These are phyloP conservation scores for Monosporozyma siamensis DNA, from an alignment of 805 yeast species.

Conservation along the genomic window DNA sequence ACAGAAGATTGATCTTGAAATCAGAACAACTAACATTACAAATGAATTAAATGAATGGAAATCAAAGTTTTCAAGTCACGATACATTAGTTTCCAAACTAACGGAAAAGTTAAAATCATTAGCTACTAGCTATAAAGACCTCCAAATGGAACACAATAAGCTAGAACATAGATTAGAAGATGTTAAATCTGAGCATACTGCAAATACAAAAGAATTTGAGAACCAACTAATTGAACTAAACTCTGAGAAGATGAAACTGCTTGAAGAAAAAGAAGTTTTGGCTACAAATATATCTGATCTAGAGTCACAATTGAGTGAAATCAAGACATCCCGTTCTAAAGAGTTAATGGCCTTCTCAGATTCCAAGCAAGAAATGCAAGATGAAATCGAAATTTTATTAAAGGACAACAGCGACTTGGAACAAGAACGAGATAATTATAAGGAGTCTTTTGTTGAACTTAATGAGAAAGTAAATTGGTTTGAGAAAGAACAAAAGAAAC, in stretches of 20 bases:
- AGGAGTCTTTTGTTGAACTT: neutral
- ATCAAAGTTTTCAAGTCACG: slow-evolving; percentile 25
- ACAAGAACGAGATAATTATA: slow-evolving; percentile 1
- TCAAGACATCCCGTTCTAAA: neutral
- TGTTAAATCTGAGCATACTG: slow-evolving; percentile 4
- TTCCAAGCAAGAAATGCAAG: slow-evolving; percentile 1
- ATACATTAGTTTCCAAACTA: slow-evolving; percentile 33
- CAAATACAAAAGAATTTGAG: slow-evolving; percentile 11
- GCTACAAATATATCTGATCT: slow-evolving; percentile 5
- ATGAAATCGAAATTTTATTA: neutral
- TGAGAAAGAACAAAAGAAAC: neutral
- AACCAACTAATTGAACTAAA: slow-evolving; percentile 8
- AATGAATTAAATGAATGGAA: slow-evolving; percentile 22
- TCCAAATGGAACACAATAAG: slow-evolving; percentile 18
- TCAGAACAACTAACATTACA: slow-evolving; percentile 18
- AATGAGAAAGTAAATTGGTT: neutral
- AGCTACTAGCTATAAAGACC: slow-evolving; percentile 28
- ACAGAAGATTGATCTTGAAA: slow-evolving; percentile 9
- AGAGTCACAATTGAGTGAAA: slow-evolving; percentile 2
- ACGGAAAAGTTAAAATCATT: slow-evolving; percentile 39
- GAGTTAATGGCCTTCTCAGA: neutral
- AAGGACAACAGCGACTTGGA: slow-evolving; percentile 1
- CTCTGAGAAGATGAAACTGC: slow-evolving; percentile 5
- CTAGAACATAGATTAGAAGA: slow-evolving; percentile 13
- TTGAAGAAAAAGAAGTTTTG: slow-evolving; percentile 6